These are phyloP conservation scores for Phytophthora pseudosyringae DNA, from an alignment of 352 stramenopile genomes.

Conservation along the genomic window DNA sequence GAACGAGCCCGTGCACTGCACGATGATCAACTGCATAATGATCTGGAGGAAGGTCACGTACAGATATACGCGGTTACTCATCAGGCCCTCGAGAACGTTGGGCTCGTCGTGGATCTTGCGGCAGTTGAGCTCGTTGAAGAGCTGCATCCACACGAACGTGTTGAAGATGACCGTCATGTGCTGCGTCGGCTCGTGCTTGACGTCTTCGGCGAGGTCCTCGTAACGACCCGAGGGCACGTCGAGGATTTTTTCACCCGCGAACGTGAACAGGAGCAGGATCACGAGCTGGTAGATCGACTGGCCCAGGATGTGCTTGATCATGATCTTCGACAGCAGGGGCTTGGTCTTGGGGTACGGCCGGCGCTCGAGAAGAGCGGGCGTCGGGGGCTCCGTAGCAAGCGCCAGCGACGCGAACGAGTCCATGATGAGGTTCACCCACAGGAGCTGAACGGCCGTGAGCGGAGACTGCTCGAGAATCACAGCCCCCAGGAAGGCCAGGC, in stretches of 20 bases:
- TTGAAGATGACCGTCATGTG: conserved; percentile 99
- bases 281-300: conserved; percentile 93
- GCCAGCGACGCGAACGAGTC: conserved; percentile 97
- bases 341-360: conserved; percentile 93
- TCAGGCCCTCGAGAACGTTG: conserved; percentile 95
- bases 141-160: conserved; percentile 97
- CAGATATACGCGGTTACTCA: conserved; percentile 93
- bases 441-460: conserved; percentile 95
- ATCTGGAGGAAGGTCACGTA: conserved; percentile 92
- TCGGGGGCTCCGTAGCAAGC: conserved; percentile 94
- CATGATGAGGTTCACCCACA: conserved; percentile 99
- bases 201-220: conserved; percentile 38
- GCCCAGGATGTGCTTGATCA: conserved; percentile 96
- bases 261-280: conserved; percentile 91
- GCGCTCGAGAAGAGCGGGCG: conserved; percentile 90
- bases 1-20: conserved; percentile 91
- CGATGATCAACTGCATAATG: conserved; percentile 94
- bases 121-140: conserved; percentile 91
- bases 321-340: conserved; percentile 93
- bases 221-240: conserved; percentile 52
- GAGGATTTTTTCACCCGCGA: conserved; percentile 66
- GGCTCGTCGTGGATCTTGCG: conserved; percentile 88
- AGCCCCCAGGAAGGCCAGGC: conserved; percentile 92
- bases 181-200: conserved; percentile 61
- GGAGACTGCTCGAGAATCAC: conserved; percentile 83